phyloP scores from a whole-genome alignment of 2,329 filamentous ascomycete species.

The Raffaelea arxii region DNA sequence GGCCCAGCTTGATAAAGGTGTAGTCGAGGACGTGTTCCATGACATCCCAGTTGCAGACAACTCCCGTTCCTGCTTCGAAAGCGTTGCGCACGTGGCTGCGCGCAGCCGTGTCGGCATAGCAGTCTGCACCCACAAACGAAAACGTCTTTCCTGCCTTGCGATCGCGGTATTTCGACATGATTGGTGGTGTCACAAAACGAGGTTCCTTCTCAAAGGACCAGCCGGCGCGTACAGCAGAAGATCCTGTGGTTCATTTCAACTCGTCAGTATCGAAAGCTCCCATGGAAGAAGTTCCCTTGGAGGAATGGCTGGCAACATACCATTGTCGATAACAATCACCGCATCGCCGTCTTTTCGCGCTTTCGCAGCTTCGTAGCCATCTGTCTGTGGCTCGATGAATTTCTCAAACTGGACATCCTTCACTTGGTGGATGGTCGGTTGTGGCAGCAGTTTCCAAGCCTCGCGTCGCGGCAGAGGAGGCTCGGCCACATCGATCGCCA shows the following conservation, averaged over 20 bases:
- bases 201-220: conserved; percentile 91
- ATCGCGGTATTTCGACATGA: conserved; percentile 92
- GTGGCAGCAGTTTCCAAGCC: conserved; percentile 35
- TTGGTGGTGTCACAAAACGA: conserved; percentile 70
- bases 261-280: too few species aligned
- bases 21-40: conserved; percentile 95
- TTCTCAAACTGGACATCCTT: conserved; percentile 53
- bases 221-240: conserved; percentile 79
- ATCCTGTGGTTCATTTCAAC: too few species aligned
- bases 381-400: conserved; percentile 41
- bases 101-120: conserved; percentile 89
- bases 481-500: conserved; percentile 40
- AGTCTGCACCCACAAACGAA: conserved; percentile 84
- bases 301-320: too few species aligned
- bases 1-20: conserved; percentile 83
- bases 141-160: conserved; percentile 88
- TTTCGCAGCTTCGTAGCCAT: conserved; percentile 63
- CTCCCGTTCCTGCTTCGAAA: conserved; percentile 82
- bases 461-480: conserved; percentile 25
- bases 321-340: conserved; percentile 97
- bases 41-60: conserved; percentile 95
- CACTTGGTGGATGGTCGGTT: conserved; percentile 49
- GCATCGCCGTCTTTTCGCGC: conserved; percentile 44
- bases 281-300: too few species aligned
- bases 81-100: conserved; percentile 82